phyloP scores from a whole-genome alignment of 2,329 filamentous ascomycete genomes.

The Geoglossum cookeanum region DNA sequence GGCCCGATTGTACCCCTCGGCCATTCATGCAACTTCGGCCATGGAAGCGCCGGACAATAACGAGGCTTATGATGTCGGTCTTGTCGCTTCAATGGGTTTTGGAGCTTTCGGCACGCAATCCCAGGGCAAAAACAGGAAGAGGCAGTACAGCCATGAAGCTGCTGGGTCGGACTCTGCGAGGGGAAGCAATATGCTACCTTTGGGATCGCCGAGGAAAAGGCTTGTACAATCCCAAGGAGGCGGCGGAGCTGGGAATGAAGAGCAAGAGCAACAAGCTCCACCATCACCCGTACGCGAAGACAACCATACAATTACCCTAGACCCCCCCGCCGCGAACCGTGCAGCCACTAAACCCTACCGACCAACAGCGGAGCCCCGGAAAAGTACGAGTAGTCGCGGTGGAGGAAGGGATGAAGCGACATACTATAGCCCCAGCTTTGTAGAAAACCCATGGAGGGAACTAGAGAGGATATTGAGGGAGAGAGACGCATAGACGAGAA shows the following conservation, averaged over 20 bases:
- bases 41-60: neutral
- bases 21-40: neutral
- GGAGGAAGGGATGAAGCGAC: neutral
- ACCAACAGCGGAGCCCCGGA: neutral
- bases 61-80: neutral
- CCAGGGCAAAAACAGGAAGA: neutral
- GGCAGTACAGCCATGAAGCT: neutral
- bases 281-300: neutral
- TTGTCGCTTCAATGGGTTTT: neutral
- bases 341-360: neutral
- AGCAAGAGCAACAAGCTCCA: neutral
- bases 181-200: neutral
- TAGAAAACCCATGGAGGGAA: constrained; percentile 1
- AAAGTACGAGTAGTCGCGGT: neutral
- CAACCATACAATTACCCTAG: neutral
- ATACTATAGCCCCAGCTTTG: constrained; percentile 1
- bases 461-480: neutral
- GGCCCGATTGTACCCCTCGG: neutral
- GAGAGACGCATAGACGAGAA: neutral
- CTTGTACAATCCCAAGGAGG: neutral
- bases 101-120: neutral
- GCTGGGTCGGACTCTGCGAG: neutral
- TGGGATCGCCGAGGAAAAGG: neutral
- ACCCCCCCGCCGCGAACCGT: neutral
- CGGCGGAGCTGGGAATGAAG: neutral